phyloP scores from a whole-genome alignment of 257 asterid species.

The Nicotiana undulata region DNA sequence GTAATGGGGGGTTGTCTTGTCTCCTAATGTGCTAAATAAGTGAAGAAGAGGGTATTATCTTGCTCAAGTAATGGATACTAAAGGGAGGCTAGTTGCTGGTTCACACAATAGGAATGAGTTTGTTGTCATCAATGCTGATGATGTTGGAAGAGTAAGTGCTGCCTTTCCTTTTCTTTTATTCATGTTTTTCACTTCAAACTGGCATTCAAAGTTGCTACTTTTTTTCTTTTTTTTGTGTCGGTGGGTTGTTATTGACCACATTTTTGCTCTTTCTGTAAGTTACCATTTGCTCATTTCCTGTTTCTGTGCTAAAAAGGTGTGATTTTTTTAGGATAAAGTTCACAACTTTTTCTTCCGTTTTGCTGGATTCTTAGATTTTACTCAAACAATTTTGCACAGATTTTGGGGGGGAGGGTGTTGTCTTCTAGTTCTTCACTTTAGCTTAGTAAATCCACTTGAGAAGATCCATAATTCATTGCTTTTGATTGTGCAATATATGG shows the following conservation, averaged over 20 bases:
- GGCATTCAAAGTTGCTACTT: neutral
- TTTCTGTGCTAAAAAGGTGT: constrained; percentile 13
- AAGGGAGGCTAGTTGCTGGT: constrained; percentile 95
- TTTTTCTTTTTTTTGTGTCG: neutral
- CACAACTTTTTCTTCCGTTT: constrained; percentile 7
- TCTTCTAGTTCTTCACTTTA: neutral
- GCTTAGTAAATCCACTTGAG: neutral
- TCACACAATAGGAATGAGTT: constrained; percentile 95
- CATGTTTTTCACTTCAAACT: neutral
- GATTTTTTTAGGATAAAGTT: constrained; percentile 16
- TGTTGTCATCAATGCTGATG: constrained; percentile 96
- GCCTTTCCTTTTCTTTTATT: neutral
- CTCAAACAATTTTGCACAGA: neutral
- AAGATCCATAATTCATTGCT: neutral
- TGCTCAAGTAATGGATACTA: constrained; percentile 59
- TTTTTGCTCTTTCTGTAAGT: constrained; percentile 10
- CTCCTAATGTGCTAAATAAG: neutral
- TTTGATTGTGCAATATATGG: constrained; percentile 10
- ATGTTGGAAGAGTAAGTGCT: constrained; percentile 75
- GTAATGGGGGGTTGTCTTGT: neutral
- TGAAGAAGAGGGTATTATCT: constrained; percentile 2
- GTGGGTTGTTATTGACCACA: constrained; percentile 6
- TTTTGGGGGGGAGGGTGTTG: constrained; percentile 6
- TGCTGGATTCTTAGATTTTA: constrained; percentile 9
- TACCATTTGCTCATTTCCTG: constrained; percentile 9